phyloP scores from a whole-genome alignment of 306 rosid species.

The Potentilla sterilis region DNA sequence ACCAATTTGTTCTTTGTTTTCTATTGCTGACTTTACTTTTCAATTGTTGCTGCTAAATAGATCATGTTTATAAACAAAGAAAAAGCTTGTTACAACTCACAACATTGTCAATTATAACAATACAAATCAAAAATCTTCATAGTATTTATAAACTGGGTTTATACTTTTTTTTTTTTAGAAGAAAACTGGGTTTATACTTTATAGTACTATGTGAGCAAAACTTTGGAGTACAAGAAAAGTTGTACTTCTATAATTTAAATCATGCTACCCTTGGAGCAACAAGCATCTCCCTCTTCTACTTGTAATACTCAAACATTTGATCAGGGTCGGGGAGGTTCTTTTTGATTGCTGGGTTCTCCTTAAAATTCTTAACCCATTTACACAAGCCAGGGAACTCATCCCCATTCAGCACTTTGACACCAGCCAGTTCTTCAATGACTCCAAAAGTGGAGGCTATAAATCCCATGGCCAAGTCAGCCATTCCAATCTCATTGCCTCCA shows the following conservation, averaged over 20 bases:
- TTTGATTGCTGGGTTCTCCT: conserved; percentile 13
- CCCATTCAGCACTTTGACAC: conserved; percentile 18
- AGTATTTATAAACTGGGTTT: too few relatives aligned
- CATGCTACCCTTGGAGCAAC: not conserved
- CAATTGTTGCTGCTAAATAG: not conserved
- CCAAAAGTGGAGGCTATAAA: conserved; percentile 22
- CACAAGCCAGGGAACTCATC: conserved; percentile 19
- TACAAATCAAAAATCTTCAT: too few relatives aligned
- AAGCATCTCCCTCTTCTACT: conserved; percentile 19
- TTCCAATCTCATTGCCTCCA: conserved; percentile 26
- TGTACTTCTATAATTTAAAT: not conserved
- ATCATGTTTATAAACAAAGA: not conserved
- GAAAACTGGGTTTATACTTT: too few relatives aligned
- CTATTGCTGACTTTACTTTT: not conserved
- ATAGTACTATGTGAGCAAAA: not conserved
- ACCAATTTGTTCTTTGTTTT: not conserved
- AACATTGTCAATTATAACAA: too few relatives aligned
- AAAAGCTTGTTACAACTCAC: not conserved
- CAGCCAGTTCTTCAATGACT: conserved; percentile 24
- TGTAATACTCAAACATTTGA: conserved; percentile 19
- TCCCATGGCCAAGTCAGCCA: conserved; percentile 25
- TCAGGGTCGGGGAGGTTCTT: conserved; percentile 17
- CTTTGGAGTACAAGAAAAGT: not conserved
- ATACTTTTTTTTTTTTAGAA: too few relatives aligned
- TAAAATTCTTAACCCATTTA: conserved; percentile 18